Evolutionary conservation across 805 yeast genomes (phyloP), one percentile per base, ranked within the genome.

Genomic region (Candida ponderosae): DNA sequence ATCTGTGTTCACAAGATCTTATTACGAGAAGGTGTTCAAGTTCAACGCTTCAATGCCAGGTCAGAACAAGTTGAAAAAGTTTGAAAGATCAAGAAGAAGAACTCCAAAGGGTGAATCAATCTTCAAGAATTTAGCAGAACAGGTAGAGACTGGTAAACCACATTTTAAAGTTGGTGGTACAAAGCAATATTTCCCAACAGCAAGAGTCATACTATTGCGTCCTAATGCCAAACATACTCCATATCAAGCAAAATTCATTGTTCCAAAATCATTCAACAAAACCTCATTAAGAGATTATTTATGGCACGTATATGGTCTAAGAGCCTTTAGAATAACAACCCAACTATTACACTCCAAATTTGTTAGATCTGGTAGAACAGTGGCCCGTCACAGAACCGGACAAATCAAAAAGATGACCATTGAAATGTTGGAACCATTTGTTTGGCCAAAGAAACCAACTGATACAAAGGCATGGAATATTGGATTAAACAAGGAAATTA

Each of bases 191-290:
- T 84, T 90, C 59, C 98, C 98, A 24, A 77, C 78, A 43, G 96
- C 94, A 1, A 70, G 90, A 43, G 68, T 90, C 29, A 76, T 84
- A 35, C 66, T 90, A 24, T 63, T 93, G 44, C 74, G 95, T 55
- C 96, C 97, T 31, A 84, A 84, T 53, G 96, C 97, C n/a, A 85
- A 85, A 54, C 95, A 86, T 62, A 84, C 96, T 0, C 99, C 99
- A 34, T 89, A 84, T 63, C 97, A 88, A 62, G 97, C 97, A 35
- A 88, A 87, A 59, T 93, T 93, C 62, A 76, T 85, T 45, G 98
- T 94, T 16, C 98, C 99, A 14, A 77, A 83, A 54, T 76, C 85
- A 38, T 89, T 93, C 71, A 93, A 93, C 68, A 90, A 89, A 59
- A 69, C 93, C 65, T 97, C 90, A 59, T 70, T 93, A 43, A 76